Conservation (phyloP, 1,139 yeast genomes). For the Yamadazyma membranifaciens region DNA sequence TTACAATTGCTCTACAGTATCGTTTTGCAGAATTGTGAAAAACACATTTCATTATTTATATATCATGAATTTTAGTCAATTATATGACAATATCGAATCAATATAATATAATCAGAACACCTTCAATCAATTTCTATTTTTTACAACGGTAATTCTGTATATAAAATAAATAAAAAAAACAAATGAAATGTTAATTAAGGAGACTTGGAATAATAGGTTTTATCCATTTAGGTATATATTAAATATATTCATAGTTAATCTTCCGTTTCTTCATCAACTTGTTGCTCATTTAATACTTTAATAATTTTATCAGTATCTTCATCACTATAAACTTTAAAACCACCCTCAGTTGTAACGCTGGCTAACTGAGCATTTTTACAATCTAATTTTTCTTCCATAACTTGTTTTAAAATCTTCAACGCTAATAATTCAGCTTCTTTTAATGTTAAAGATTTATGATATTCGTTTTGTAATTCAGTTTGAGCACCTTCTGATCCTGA, state of each 20-base stretch:
- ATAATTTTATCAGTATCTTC: slow-evolving; percentile 83
- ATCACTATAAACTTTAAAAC: slow-evolving; percentile 84
- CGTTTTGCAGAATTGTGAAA: no score
- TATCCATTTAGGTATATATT: neutral
- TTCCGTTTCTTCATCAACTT: slow-evolving; percentile 29
- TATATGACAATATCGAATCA: no score
- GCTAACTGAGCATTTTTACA: slow-evolving; percentile 95
- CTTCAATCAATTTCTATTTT: no score
- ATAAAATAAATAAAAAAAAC: no score
- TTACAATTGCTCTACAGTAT: no score
- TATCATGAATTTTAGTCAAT: no score
- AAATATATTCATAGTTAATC: slow-evolving; percentile 1
- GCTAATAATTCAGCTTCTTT: slow-evolving; percentile 91
- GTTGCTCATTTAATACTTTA: slow-evolving; percentile 69
- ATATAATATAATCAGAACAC: no score
- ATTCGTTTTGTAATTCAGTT: slow-evolving; percentile 94
- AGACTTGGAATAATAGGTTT: no score
- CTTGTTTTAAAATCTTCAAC: slow-evolving; percentile 90
- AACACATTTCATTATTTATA: no score
- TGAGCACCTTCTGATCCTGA: slow-evolving; percentile 99
- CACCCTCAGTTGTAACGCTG: slow-evolving; percentile 81
- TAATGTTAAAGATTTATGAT: slow-evolving; percentile 90
- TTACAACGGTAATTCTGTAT: no score
- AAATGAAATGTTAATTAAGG: no score
- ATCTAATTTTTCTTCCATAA: slow-evolving; percentile 98